These are phyloP conservation scores for Paxillus ammoniavirescens DNA, from an alignment of 768 basidiomycete species.

Conservation along the genomic window DNA sequence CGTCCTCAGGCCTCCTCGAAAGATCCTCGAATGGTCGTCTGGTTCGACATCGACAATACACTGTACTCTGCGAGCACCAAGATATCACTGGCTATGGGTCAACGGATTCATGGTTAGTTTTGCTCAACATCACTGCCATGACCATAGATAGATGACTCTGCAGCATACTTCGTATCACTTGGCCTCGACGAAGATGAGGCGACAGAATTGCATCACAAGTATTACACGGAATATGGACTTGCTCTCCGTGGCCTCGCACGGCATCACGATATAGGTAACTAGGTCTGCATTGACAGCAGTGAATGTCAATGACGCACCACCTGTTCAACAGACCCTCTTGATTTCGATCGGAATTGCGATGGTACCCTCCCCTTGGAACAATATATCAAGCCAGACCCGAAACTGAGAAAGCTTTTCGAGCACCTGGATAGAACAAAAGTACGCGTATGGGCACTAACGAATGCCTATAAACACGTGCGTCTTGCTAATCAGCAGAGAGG, in stretches of 20 bases:
- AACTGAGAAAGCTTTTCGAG: slow-evolving; percentile 62
- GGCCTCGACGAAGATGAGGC: slow-evolving; percentile 71
- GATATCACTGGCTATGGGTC: slow-evolving; percentile 78
- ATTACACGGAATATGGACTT: slow-evolving; percentile 81
- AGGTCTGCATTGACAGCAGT: not conserved
- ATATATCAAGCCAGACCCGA: slow-evolving; percentile 66
- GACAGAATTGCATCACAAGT: slow-evolving; percentile 62
- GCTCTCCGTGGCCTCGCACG: slow-evolving; percentile 74
- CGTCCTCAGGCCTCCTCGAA: slow-evolving; percentile 4
- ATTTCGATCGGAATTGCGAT: slow-evolving; percentile 84
- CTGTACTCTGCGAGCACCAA: slow-evolving; percentile 75
- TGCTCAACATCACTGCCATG: not conserved
- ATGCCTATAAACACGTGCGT: slow-evolving; percentile 71
- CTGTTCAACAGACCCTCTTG: slow-evolving; percentile 64
- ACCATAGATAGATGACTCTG: not conserved
- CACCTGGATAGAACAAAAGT: slow-evolving; percentile 77
- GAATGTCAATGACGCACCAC: not conserved
- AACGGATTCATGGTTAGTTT: slow-evolving; percentile 68
- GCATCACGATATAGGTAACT: slow-evolving; percentile 71
- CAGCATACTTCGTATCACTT: slow-evolving; percentile 74
- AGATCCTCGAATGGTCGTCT: slow-evolving; percentile 65
- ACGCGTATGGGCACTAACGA: slow-evolving; percentile 84
- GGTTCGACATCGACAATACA: slow-evolving; percentile 89
- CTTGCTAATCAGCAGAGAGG: slow-evolving; percentile 12
- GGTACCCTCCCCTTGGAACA: slow-evolving; percentile 80